Percentiles rank a stretch among this genome's conserved stretches.
phyloP scores from a whole-genome alignment of 2,329 filamentous ascomycete species.

The Catunica adiposa region DNA sequence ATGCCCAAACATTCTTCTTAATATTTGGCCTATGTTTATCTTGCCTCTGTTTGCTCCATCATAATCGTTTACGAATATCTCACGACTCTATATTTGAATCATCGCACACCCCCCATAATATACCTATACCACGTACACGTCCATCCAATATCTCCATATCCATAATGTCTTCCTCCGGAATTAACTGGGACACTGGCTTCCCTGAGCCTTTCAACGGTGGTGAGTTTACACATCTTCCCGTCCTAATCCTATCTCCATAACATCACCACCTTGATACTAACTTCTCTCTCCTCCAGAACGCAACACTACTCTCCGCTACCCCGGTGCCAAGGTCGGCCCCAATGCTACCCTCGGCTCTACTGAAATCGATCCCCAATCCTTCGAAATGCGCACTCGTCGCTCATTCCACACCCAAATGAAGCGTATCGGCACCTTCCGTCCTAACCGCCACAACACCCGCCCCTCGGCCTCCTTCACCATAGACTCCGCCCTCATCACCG shows the following conservation, averaged over 20 bases:
- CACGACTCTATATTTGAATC: not conserved
- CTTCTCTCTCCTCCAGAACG: slow-evolving; percentile 22
- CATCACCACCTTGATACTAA: not conserved
- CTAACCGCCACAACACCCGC: slow-evolving; percentile 3
- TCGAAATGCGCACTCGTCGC: slow-evolving; percentile 28
- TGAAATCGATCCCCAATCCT: slow-evolving; percentile 30
- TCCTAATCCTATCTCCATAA: not conserved
- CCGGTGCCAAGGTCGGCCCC: slow-evolving; percentile 41
- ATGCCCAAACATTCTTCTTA: too few species aligned
- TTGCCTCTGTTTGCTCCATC: not conserved
- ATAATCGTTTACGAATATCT: not conserved
- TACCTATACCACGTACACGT: not conserved
- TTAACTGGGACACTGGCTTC: slow-evolving; percentile 32
- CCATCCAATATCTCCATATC: not conserved
- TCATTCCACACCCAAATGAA: slow-evolving; percentile 28
- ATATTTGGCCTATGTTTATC: too few species aligned
- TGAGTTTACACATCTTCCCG: slow-evolving; percentile 21
- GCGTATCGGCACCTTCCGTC: slow-evolving; percentile 20
- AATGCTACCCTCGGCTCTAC: slow-evolving; percentile 40
- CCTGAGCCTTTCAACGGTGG: slow-evolving; percentile 33
- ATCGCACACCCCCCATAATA: not conserved
- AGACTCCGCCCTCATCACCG: slow-evolving; percentile 8
- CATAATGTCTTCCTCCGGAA: slow-evolving; percentile 16
- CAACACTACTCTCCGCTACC: slow-evolving; percentile 46
- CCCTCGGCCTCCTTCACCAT: slow-evolving; percentile 6